A percentile compares a stretch with the other conserved stretches of the same genome.
phyloP scores from a whole-genome alignment of 2,329 filamentous ascomycete species.

The Monosporascus sp. region DNA sequence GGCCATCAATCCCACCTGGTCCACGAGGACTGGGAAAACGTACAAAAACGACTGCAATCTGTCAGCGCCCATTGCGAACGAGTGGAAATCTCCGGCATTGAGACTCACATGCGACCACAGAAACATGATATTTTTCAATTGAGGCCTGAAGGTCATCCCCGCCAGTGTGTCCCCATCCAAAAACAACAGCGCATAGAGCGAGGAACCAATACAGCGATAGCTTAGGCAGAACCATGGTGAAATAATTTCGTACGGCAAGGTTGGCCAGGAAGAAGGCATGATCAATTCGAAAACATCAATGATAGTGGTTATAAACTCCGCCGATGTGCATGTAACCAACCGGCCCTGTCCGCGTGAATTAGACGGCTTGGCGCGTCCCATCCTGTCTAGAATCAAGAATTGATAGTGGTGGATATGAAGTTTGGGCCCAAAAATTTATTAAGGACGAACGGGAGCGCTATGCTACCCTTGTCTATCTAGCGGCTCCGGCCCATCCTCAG shows the following conservation, averaged over 20 bases:
- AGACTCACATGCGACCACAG: background rate
- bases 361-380: background rate
- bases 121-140: background rate
- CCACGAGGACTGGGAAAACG: background rate
- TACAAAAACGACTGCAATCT: background rate
- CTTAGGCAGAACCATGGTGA: background rate
- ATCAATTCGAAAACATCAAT: background rate
- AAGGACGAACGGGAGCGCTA: too few species aligned
- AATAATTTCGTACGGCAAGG: background rate
- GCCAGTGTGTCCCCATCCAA: background rate
- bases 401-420: too few species aligned
- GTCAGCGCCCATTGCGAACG: background rate
- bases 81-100: background rate
- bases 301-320: background rate
- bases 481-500: too few species aligned
- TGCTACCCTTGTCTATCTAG: too few species aligned
- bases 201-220: background rate
- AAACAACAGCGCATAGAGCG: background rate
- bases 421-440: too few species aligned
- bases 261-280: background rate
- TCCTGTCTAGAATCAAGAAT: background rate
- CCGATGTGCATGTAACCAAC: background rate
- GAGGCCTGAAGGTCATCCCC: background rate
- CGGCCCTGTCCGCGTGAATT: background rate
- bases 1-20: background rate